Evolutionary conservation across 768 basidiomycete species (phyloP), one percentile per base, ranked within the genome.

Genomic region (Termitomyces sp.): DNA sequence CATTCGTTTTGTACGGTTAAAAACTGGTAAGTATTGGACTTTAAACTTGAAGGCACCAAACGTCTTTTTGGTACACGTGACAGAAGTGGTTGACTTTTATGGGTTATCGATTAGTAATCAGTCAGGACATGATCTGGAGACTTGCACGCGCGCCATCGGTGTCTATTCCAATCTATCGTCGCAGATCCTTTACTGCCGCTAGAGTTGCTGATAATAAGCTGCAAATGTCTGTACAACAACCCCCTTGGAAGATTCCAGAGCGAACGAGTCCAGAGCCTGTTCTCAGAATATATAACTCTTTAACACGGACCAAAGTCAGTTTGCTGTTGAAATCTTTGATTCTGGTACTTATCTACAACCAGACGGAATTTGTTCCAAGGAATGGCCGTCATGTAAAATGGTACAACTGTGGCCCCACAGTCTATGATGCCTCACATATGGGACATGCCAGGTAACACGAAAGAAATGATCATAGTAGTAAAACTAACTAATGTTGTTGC

Each of bases 331-430:
- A 14, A 44, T 38, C 23, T 38, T 35, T 19, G 51, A 38, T 54
- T 50, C 31, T 53, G 32, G 58, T 59, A 58, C 59, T 66, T 63
- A 44, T 49, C 14, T 45, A 47, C 32, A 44, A 44, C 10, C 65
- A 95, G 92, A 87, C 83, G 52, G 87, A 88, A 59, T 94, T 96
- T 64, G 73, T 88, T 37, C 85, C 93, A 6, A 77, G 68, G 51
- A 75, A 82, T 59, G 88, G 87, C 0, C 80, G 82, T 1, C 82
- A 82, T 62, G 85, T 96, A n/a, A 95, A 95, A 65, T 98, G 95
- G 95, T 98, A 99, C 70, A 98, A 97, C 70, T 99, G 97, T 67
- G 96, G 97, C 10, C 96, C 97, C 17, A 99, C 97, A 0, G 97
- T 99, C 9, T 99, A 99, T 70, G 97, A 99, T 77, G 86, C 94